Evolutionary conservation across 2,329 filamentous ascomycete genomes (phyloP), one percentile per base, ranked within the genome.

Genomic region (Trichoderma aggressivum): DNA sequence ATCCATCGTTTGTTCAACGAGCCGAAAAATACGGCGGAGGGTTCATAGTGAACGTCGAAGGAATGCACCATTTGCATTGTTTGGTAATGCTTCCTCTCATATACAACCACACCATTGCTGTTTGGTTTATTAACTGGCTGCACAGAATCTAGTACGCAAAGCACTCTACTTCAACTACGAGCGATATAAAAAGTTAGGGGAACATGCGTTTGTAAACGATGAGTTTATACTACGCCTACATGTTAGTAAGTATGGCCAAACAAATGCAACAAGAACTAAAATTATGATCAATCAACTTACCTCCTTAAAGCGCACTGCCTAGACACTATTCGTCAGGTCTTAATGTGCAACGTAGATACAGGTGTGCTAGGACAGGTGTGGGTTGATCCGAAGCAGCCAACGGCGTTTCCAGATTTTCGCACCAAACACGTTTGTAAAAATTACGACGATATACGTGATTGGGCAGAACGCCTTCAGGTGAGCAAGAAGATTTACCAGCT

Each of bases 281-380:
- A 4, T 4, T 7, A 14, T 18, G 12, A 59, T 21, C n/a, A 21
- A 21, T 11, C 4, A 12, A 7, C 50, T 50, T 7, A 47, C 12
- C 3, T 18, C 0, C 0, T 2, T 8, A 2, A 6, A 78, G 76
- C 75, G 0, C 88, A 91, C 72, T 91, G 89, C 71, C 80, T 90
- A 36, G 89, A 91, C 73, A 87, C 86, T 4, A 72, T 91, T 58
- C 86, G 88, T 1, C 88, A 91, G 76, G 86, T 89, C 18, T 81
- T 91, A 16, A 90, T 90, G 87, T 91, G 89, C 78, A 87, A 85
- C 32, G 82, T 86, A 24, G 89, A 91, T 74, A 85, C 87, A 3
- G 88, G 84, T 1, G 84, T 91, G 0, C 81, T 90, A 0, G 88
- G 88, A 14, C 88, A 91, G 74, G 84, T 90, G 7, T 91, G 88